Conservation (phyloP, 2,329 filamentous ascomycete genomes). For the Reticulascus tulasneorum region DNA sequence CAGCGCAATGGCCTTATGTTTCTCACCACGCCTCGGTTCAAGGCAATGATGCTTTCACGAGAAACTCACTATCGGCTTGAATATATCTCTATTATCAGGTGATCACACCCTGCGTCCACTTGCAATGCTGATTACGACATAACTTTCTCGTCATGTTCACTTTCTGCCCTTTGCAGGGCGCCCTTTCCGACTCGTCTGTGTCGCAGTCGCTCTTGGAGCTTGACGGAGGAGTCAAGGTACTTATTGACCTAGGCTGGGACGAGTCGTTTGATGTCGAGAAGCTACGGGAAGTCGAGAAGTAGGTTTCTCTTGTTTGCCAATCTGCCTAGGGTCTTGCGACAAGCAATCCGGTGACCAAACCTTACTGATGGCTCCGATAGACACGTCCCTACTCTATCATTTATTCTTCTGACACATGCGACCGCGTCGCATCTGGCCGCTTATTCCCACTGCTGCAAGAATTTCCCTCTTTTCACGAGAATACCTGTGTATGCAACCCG, state of each 20-base stretch:
- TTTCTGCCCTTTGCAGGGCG: constrained; percentile 88
- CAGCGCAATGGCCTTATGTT: no score
- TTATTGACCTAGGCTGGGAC: constrained; percentile 96
- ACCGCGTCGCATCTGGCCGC: constrained; percentile 89
- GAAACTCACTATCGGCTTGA: no score
- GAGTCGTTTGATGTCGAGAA: constrained; percentile 79
- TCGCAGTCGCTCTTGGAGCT: constrained; percentile 96
- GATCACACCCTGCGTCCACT: no score
- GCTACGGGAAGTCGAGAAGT: constrained; percentile 88
- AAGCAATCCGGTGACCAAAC: no score
- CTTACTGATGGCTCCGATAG: constrained; percentile 35
- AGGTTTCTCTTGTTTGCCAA: constrained; percentile 25
- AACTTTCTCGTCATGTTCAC: constrained; percentile 99
- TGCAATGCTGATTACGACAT: no score
- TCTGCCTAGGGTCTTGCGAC: neutral
- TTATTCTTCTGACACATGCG: constrained; percentile 92
- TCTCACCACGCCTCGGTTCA: no score
- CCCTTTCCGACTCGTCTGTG: constrained; percentile 79
- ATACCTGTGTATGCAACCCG: constrained; percentile 93
- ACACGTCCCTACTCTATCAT: constrained; percentile 84
- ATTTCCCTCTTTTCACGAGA: constrained; percentile 85
- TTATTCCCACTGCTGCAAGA: constrained; percentile 94
- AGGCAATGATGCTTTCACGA: no score
- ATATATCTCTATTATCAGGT: no score
- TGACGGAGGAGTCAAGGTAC: constrained; percentile 91